Percentiles rank a stretch among this genome's conserved stretches.
These are phyloP conservation scores for Annulohypoxylon moriforme DNA, from an alignment of 495 filamentous ascomycete species.

Conservation along the genomic window DNA sequence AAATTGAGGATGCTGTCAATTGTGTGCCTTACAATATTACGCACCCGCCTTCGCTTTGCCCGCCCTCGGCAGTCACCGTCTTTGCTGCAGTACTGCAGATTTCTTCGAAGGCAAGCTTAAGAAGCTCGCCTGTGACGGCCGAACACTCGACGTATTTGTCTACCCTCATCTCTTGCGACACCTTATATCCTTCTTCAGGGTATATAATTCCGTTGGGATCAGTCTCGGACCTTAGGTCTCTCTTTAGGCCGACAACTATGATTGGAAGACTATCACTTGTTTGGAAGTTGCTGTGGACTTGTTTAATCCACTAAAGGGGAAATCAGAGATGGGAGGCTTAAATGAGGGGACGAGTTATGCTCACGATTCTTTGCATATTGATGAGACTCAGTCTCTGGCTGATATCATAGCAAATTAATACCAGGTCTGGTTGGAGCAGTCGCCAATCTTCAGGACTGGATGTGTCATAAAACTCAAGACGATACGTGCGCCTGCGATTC, in stretches of 20 bases:
- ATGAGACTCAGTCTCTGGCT: slow-evolving; percentile 71
- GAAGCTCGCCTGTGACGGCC: slow-evolving; percentile 83
- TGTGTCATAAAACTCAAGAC: slow-evolving; percentile 84
- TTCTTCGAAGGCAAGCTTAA: slow-evolving; percentile 78
- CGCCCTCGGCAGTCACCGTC: slow-evolving; percentile 61
- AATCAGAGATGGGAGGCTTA: slow-evolving; percentile 12
- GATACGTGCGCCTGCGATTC: slow-evolving; percentile 68
- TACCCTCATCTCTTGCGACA: slow-evolving; percentile 83
- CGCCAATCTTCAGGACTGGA: slow-evolving; percentile 79
- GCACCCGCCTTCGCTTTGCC: slow-evolving; percentile 59
- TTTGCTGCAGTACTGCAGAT: slow-evolving; percentile 76
- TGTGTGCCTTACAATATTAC: slow-evolving; percentile 45
- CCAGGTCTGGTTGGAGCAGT: slow-evolving; percentile 74
- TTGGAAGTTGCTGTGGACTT: slow-evolving; percentile 72
- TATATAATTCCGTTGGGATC: slow-evolving; percentile 77
- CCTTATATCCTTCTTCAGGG: slow-evolving; percentile 76
- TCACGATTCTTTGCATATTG: slow-evolving; percentile 68
- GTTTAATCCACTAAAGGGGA: slow-evolving; percentile 70
- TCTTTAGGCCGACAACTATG: slow-evolving; percentile 82
- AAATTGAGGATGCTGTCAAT: neutral
- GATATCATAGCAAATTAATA: slow-evolving; percentile 86
- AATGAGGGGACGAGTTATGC: slow-evolving; percentile 42
- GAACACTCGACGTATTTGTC: slow-evolving; percentile 94
- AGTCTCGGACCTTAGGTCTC: slow-evolving; percentile 74
- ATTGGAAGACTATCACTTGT: slow-evolving; percentile 71